A percentile compares a stretch with the other conserved stretches of the same genome.
Evolutionary conservation across 306 rosid species (phyloP).

Genomic region (Vachellia collinsii): DNA sequence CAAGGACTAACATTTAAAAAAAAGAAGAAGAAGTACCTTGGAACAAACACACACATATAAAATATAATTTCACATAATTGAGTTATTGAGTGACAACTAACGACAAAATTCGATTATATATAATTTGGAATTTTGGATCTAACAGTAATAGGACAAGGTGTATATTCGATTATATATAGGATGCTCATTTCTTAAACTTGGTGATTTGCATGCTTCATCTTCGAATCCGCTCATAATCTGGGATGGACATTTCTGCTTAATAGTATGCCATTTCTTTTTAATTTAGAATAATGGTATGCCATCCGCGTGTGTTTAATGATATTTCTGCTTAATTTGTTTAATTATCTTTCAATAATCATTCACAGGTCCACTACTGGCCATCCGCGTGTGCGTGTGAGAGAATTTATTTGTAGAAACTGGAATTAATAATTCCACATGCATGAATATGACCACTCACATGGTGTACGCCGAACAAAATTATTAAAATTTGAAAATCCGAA

Average conservation of each 20-base stretch:
- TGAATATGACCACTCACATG: not conserved
- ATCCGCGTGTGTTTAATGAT: too few species aligned
- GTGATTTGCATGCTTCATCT: not conserved
- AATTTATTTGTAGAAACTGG: not conserved
- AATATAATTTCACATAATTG: not conserved
- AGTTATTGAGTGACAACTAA: not conserved
- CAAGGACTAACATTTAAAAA: not conserved
- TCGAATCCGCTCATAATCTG: not conserved
- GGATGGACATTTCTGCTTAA: not conserved
- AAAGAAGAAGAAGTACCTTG: too few species aligned
- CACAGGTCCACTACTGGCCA: not conserved
- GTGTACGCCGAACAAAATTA: not conserved
- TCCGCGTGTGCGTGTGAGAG: not conserved
- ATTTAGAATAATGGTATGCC: not conserved
- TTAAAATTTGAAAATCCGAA: conserved; percentile 1
- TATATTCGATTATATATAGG: not conserved
- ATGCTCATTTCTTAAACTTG: not conserved
- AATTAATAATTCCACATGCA: conserved; percentile 8
- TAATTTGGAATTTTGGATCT: conserved; percentile 2
- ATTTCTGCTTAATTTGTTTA: not conserved
- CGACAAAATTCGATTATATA: not conserved
- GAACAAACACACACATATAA: not conserved
- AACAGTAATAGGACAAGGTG: not conserved
- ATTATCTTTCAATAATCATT: not conserved
- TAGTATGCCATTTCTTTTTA: not conserved